Evolutionary conservation across 2,329 filamentous ascomycete species (phyloP), one percentile per base, ranked within the genome.

Genomic region (Cephalotrichum gorgonifer): DNA sequence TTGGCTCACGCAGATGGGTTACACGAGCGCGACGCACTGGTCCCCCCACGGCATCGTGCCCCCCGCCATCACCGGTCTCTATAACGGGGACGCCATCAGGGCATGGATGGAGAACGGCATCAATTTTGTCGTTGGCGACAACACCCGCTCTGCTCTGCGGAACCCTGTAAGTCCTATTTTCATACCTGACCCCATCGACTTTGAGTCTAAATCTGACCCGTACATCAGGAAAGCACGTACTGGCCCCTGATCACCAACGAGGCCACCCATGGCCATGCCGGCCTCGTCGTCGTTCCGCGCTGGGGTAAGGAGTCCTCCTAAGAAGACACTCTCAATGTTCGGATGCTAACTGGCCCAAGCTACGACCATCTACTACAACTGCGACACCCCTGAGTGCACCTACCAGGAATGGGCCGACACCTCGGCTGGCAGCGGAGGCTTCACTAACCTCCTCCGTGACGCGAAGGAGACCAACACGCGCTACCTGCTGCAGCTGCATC

Each of bases 281-380:
- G 79, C 1, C 66, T 80, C 38, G 70, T 70, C 51, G 69, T 82
- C 45, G 74, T 78, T 57, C 77, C 76, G 4, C 75, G 79, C 43
- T 83, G 73, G 73, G 42, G 47, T 49, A 39, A 49, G 47, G 43
- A 26, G 4, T 17, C 33, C 4, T 38, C n/a, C 4, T 38, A 8
- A 5, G 14, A 8, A 17, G 9, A 38, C 8, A 38, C 8, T 17
- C 20, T 8, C 26, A 11, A 26, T 31, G 3, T 33, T 3, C 2
- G 38, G n/a, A 22, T 26, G 9, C n/a, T 14, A 45, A 3, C n/a
- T 8, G 5, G 20, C 23, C n/a, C 47, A n/a, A 49, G 74, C 78
- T 1, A 78, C 76, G 3, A 72, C 75, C 39, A 81, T 83, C 52
- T 83, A 81, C 65, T 83, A 78, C 68, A 81, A 83, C 63, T 82